Percentiles rank a stretch among this genome's conserved stretches.
These are phyloP conservation scores for Ilyonectria destructans DNA, from an alignment of 2,329 filamentous ascomycete genomes.

Conservation along the genomic window DNA sequence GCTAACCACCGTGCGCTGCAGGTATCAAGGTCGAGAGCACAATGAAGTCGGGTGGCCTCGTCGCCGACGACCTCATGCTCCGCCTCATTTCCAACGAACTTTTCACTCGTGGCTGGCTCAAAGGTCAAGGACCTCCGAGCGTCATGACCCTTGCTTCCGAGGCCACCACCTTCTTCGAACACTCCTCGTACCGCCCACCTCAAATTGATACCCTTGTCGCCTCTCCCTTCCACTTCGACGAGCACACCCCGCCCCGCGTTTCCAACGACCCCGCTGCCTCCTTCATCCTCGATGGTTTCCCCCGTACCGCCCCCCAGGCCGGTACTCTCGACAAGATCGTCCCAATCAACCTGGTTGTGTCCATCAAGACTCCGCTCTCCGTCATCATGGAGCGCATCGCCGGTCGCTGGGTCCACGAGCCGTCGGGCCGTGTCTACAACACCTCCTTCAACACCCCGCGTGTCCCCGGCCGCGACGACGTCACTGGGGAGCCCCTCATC, in stretches of 20 bases:
- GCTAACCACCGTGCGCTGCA: constrained; percentile 56
- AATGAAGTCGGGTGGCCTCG: constrained; percentile 91
- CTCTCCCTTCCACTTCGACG: constrained; percentile 57
- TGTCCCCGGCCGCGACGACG: constrained; percentile 85
- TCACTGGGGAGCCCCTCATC: constrained; percentile 89
- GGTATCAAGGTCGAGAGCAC: constrained; percentile 92
- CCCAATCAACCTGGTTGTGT: constrained; percentile 95
- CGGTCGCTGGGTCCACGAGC: constrained; percentile 93
- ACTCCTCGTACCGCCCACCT: constrained; percentile 52
- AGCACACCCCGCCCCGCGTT: constrained; percentile 59
- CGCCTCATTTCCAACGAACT: constrained; percentile 94
- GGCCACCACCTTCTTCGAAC: constrained; percentile 56
- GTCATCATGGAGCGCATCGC: constrained; percentile 93
- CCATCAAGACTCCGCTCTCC: constrained; percentile 86
- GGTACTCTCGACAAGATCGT: constrained; percentile 83
- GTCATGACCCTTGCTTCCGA: constrained; percentile 69
- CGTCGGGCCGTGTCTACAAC: constrained; percentile 95
- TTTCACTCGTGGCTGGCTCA: constrained; percentile 87
- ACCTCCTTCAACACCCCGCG: constrained; percentile 92
- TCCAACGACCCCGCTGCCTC: constrained; percentile 85
- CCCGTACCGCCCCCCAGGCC: constrained; percentile 88
- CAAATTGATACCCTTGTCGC: constrained; percentile 61
- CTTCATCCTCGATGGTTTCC: constrained; percentile 97
- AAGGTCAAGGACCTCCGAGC: constrained; percentile 61
- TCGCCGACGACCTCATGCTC: constrained; percentile 92